Percentiles rank a stretch among this genome's conserved stretches.
Evolutionary conservation across 345 rosid genomes (phyloP).

Genomic region (Corchorus olitorius): DNA sequence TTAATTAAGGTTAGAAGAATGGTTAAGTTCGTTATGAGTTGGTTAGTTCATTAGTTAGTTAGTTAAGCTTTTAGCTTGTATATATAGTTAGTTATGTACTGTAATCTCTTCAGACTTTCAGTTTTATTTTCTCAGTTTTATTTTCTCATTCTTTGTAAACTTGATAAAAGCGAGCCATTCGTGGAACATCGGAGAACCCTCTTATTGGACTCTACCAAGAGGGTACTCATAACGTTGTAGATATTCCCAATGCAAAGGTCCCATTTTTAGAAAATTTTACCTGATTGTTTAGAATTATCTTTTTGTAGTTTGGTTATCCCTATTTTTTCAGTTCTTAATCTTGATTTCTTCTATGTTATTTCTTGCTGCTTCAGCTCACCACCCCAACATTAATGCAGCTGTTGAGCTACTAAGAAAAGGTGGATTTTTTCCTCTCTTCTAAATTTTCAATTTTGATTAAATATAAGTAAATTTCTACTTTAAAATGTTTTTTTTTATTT

Average conservation of each 20-base stretch:
- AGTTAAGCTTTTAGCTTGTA: no score
- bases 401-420: conserved; percentile 84
- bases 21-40: no score
- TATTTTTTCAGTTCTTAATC: not conserved
- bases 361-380: conserved; percentile 67
- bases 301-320: not conserved
- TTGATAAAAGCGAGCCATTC: no score
- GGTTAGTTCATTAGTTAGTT: no score
- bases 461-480: not conserved
- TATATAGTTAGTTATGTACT: no score
- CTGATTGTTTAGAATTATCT: not conserved
- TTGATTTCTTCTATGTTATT: conserved; percentile 17
- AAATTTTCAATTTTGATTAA: not conserved
- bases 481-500: not conserved
- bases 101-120: no score
- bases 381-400: conserved; percentile 84
- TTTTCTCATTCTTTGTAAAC: no score
- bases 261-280: not conserved
- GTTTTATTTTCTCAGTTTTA: no score
- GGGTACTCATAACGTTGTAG: conserved; percentile 81
- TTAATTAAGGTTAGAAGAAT: no score
- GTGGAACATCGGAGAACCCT: conserved; percentile 68
- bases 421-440: conserved; percentile 14
- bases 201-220: conserved; percentile 87
- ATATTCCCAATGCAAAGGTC: conserved; percentile 86